These are phyloP conservation scores for Glaciozyma martinii DNA, from an alignment of 768 basidiomycete genomes.

Conservation along the genomic window DNA sequence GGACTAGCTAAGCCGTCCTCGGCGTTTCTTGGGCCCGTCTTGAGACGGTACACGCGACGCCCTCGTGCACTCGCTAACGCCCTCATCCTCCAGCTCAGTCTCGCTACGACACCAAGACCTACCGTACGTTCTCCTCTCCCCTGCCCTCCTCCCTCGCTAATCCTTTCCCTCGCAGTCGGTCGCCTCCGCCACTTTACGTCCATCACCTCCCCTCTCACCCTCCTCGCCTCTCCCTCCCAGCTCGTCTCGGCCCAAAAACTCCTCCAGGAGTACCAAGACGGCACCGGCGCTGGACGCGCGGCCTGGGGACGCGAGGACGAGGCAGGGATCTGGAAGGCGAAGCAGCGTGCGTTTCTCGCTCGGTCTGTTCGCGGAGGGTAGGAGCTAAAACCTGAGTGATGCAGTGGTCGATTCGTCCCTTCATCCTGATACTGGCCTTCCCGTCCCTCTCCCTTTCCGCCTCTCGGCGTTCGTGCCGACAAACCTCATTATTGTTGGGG, in stretches of 20 bases:
- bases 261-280: slow-evolving; percentile 29
- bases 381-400: neutral
- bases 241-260: slow-evolving; percentile 29
- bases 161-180: slow-evolving; percentile 18
- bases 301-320: slow-evolving; percentile 29
- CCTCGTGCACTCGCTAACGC: neutral
- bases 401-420: slow-evolving; percentile 33
- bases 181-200: slow-evolving; percentile 33
- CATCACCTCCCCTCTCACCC: slow-evolving; percentile 35
- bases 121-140: slow-evolving; percentile 7
- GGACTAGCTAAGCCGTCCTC: too few species aligned
- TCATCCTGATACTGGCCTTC: slow-evolving; percentile 40
- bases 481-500: slow-evolving; percentile 41
- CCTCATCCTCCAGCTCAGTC: slow-evolving; percentile 10
- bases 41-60: neutral
- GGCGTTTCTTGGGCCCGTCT: neutral
- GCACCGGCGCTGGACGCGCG: slow-evolving; percentile 16
- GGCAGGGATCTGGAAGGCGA: slow-evolving; percentile 29
- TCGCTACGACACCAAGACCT: slow-evolving; percentile 28
- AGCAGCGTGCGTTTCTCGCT: slow-evolving; percentile 26
- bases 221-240: slow-evolving; percentile 28
- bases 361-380: neutral
- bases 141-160: neutral
- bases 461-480: slow-evolving; percentile 44
- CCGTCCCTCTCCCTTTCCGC: slow-evolving; percentile 42